Evolutionary conservation across 805 yeast genomes (phyloP).

Genomic region (Candida jianshihensis): DNA sequence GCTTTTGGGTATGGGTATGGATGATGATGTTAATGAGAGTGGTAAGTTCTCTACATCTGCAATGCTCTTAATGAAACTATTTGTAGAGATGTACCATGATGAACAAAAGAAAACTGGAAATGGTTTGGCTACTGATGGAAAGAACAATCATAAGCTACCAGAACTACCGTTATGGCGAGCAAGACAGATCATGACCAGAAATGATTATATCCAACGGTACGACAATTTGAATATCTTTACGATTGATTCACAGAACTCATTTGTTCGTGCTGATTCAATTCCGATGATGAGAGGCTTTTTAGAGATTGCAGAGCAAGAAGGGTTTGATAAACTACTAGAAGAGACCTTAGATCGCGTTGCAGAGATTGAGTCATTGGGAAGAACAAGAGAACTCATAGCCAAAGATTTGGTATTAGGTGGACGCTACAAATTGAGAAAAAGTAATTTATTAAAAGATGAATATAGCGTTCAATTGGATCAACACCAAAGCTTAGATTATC

Average conservation of each 20-base stretch:
- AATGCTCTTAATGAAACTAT: conserved; percentile 61
- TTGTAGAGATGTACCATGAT: conserved; percentile 57
- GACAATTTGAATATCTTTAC: conserved; percentile 77
- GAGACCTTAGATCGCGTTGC: conserved; percentile 63
- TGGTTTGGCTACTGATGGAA: conserved; percentile 2
- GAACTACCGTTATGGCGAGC: conserved; percentile 79
- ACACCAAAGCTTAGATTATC: conserved; percentile 15
- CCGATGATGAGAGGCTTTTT: conserved; percentile 89
- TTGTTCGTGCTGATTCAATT: conserved; percentile 74
- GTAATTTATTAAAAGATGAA: background rate
- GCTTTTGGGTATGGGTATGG: conserved; percentile 69
- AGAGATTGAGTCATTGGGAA: conserved; percentile 68
- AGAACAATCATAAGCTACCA: conserved; percentile 50
- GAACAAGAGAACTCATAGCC: conserved; percentile 69
- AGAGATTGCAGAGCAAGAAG: conserved; percentile 66
- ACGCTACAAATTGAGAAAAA: conserved; percentile 28
- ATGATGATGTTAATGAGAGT: conserved; percentile 81
- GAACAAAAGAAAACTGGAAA: conserved; percentile 24
- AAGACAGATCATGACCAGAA: conserved; percentile 77
- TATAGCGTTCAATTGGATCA: background rate
- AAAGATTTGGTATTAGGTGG: conserved; percentile 60
- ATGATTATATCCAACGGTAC: conserved; percentile 69
- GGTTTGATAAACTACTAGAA: conserved; percentile 57
- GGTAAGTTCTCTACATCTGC: conserved; percentile 74
- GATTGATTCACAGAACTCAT: conserved; percentile 56